Evolutionary conservation across 352 stramenopile genomes (phyloP), one percentile per base, ranked within the genome.

Genomic region (Vaucheria bursata): DNA sequence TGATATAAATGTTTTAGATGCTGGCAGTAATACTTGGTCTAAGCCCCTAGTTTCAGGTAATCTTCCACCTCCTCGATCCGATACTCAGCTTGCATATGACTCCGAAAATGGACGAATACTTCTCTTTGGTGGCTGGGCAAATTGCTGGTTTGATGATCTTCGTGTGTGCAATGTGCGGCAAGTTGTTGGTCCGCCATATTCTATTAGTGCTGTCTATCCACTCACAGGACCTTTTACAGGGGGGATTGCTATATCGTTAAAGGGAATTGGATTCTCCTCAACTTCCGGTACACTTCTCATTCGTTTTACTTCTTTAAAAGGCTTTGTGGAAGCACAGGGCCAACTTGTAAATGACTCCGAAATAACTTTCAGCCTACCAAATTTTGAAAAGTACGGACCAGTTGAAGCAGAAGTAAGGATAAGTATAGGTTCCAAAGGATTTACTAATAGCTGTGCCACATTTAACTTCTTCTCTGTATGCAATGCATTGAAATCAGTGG

Each of bases 381-480:
- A 91, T 77, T 98, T 97, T 79, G 92, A 97, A 70, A 95, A 95
- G 64, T 97, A 94, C 75, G 93, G 93, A 0, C 70, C 94, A 0
- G 83, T 97, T 39, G 80, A 83, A 45, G 78, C 82, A 25, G 87
- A 78, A 85, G 90, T 96, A 12, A 91, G 94, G 49, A 90, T 94
- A 0, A 93, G 90, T 38, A 85, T 98, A 40, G 91, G 89, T 4
- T 88, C 90, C 36, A 92, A 95, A 8, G 88, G 90, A 76, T 94
- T 96, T 76, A 97, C 94, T 1, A 97, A 97, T 78, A 92, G 91
- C 52, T 92, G 89, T 69, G 89, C 97, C 68, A 88, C 88, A 8
- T 97, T 97, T 77, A 89, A 83, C 67, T 98, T 97, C 73, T 96
- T 98, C 85, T 93, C 92, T 1, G 94, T 98, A 25, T 96, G 93